Evolutionary conservation across 768 basidiomycete genomes (phyloP), one percentile per base, ranked within the genome.

Genomic region (Pleurotus giganteus): DNA sequence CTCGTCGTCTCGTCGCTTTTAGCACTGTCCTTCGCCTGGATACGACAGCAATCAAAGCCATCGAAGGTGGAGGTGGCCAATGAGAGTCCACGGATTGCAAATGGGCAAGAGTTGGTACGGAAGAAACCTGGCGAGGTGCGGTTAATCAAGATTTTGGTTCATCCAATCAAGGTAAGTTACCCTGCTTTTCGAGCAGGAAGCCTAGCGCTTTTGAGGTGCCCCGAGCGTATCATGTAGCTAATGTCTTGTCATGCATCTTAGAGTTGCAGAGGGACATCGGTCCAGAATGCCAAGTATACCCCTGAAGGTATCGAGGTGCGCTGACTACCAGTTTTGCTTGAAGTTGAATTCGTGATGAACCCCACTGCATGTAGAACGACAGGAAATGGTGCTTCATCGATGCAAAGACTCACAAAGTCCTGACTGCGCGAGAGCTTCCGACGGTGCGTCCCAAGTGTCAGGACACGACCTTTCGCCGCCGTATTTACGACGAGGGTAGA

Each of bases 251-350:
- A 55, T 32, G 7, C 5, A 32, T 49, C 32, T 8, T 55, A 91
- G 89, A 90, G 88, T 60, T 90, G 89, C 61, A 80, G 78, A 46
- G 89, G 86, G 23, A 85, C 76, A 1, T 81, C 86, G 24, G 80
- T 89, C 1, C 71, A 74, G 47, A 72, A 73, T 39, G 78, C 77
- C 6, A 76, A 65, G 26, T 89, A 83, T 60, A 85, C 81, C 5
- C 73, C 76, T 12, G 74, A 83, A 58, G 88, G 89, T 24, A 66
- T 91, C 2, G 82, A 89, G 76, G 89, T 87, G 54, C 42, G 72
- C 66, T 56, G 36, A 24, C 29, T 34, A n/a, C 24, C 26, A 17
- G 44, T 37, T 31, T 34, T 19, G 11, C 21, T 24, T 23, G 5
- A 27, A 15, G 29, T 44, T 31, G 26, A 36, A 13, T 51, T 44